A percentile compares a stretch with the other conserved stretches of the same genome.
Evolutionary conservation across 306 rosid species (phyloP).

Genomic region (Benincasa hispida): DNA sequence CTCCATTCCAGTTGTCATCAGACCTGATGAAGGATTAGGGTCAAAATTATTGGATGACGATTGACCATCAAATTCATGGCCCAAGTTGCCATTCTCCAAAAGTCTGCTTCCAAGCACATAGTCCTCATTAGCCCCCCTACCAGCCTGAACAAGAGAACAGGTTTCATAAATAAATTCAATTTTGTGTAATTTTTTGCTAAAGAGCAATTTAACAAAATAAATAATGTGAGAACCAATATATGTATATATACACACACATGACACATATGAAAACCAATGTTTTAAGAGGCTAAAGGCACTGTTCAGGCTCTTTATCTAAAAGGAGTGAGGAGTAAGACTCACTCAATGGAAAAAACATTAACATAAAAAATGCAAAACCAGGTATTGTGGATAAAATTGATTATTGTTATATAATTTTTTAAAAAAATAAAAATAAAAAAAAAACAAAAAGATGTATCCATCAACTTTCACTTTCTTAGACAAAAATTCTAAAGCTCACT

Average conservation of each 20-base stretch:
- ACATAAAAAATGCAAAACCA: background rate
- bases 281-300: background rate
- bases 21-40: slow-evolving; percentile 35
- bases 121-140: slow-evolving; percentile 43
- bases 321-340: background rate
- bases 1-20: slow-evolving; percentile 35
- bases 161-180: background rate
- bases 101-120: slow-evolving; percentile 55
- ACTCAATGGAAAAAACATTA: background rate
- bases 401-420: background rate
- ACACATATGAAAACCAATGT: background rate
- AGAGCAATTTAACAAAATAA: background rate
- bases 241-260: too few relatives aligned
- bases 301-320: background rate
- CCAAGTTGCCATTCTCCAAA: slow-evolving; percentile 64
- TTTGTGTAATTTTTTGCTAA: background rate
- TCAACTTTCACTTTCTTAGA: background rate
- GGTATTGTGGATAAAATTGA: background rate
- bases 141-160: slow-evolving; percentile 39
- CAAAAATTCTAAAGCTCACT: background rate
- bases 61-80: slow-evolving; percentile 58
- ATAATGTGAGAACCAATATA: background rate
- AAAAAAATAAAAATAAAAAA: background rate
- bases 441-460: background rate
- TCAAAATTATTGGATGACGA: slow-evolving; percentile 30